These are phyloP conservation scores for Salix purpurea DNA, from an alignment of 345 rosid genomes.

Conservation along the genomic window DNA sequence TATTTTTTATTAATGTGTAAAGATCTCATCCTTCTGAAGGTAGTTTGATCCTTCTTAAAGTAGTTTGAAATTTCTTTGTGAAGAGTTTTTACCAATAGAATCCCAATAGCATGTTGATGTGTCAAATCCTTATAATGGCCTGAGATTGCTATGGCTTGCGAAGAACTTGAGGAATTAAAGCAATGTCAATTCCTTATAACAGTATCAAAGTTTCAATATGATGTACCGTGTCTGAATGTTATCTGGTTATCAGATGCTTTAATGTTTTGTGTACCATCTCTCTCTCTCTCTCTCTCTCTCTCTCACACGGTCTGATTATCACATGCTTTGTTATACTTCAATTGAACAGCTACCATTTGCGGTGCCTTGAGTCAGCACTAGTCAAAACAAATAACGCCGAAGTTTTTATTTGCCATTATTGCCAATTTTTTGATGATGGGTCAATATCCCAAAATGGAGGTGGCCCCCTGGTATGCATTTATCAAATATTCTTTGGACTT, in stretches of 20 bases:
- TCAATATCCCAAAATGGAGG: constrained; percentile 21
- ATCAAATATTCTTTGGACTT: constrained; percentile 2
- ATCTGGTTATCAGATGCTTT: not conserved
- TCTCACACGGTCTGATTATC: not conserved
- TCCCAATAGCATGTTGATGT: not conserved
- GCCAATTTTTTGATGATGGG: constrained; percentile 31
- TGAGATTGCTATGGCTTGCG: too few relatives aligned
- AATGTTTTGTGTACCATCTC: not conserved
- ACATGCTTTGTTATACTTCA: constrained; percentile 10
- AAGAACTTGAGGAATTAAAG: too few relatives aligned
- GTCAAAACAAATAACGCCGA: constrained; percentile 19
- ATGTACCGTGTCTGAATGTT: too few relatives aligned
- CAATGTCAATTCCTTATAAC: too few relatives aligned
- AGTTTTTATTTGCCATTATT: constrained; percentile 40
- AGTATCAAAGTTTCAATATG: too few relatives aligned
- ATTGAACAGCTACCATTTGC: constrained; percentile 56
- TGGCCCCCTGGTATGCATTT: constrained; percentile 39
- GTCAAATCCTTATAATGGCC: not conserved
- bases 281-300: not conserved
- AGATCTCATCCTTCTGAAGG: not conserved
- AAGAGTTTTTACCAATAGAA: not conserved
- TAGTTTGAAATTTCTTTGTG: not conserved
- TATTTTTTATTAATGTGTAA: not conserved
- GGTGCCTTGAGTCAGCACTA: constrained; percentile 36
- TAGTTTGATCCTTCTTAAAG: not conserved